These are phyloP conservation scores for Botrytis cinerea DNA, from an alignment of 2,329 filamentous ascomycete genomes.

Conservation along the genomic window DNA sequence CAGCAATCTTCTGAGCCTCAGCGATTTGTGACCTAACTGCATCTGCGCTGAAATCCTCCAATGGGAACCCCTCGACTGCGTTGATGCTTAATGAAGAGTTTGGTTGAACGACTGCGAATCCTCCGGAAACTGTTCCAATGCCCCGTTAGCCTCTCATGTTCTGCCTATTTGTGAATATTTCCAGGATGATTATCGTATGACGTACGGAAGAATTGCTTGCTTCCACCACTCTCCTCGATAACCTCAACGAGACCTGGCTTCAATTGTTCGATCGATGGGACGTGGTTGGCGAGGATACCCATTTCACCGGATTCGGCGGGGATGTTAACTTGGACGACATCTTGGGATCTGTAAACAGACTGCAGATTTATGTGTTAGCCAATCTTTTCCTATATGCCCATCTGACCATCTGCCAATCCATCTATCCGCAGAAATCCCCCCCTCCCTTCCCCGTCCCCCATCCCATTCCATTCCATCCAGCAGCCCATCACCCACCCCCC, in stretches of 20 bases:
- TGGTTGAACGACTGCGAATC: conserved; percentile 96
- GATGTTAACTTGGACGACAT: conserved; percentile 94
- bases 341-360: conserved; percentile 69
- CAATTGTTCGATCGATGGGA: conserved; percentile 97
- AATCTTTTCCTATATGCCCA: neutral
- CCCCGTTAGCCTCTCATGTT: neutral
- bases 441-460: neutral
- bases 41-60: conserved; percentile 95
- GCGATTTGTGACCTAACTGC: conserved; percentile 85
- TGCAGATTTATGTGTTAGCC: conserved; percentile 49
- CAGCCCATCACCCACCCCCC: neutral
- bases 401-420: conserved; percentile 8
- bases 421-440: neutral
- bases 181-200: conserved; percentile 37
- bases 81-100: conserved; percentile 96
- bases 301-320: conserved; percentile 98
- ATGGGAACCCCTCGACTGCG: conserved; percentile 88
- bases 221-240: conserved; percentile 83
- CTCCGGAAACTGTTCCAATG: conserved; percentile 74
- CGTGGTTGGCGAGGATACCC: conserved; percentile 99
- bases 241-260: conserved; percentile 95
- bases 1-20: conserved; percentile 94
- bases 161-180: neutral
- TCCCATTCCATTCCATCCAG: neutral
- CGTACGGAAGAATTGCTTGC: conserved; percentile 99